A percentile compares a stretch with the other conserved stretches of the same genome.
Conservation (phyloP, 2,329 filamentous ascomycete genomes). For the Epichloe uncinata region DNA sequence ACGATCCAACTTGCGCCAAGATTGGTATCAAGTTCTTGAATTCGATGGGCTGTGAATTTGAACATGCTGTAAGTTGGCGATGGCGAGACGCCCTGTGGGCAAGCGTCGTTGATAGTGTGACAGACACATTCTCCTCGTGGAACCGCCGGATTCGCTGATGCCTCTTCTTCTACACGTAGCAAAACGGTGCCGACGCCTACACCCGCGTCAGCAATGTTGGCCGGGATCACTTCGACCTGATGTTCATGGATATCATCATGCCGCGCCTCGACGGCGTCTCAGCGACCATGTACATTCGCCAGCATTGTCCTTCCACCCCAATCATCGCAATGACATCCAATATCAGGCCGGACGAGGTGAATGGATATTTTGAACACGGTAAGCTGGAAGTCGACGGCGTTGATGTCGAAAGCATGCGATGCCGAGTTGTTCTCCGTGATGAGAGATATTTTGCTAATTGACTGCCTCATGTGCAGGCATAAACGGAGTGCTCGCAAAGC, state of each 20-base stretch:
- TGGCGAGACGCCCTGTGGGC: background rate
- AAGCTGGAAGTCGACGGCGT: slow-evolving; percentile 22
- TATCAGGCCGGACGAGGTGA: slow-evolving; percentile 89
- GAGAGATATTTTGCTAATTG: background rate
- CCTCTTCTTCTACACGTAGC: slow-evolving; percentile 9
- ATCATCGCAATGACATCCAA: slow-evolving; percentile 99
- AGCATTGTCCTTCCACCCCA: slow-evolving; percentile 68
- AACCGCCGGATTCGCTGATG: slow-evolving; percentile 7
- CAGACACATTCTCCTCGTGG: background rate
- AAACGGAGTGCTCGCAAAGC: slow-evolving; percentile 95
- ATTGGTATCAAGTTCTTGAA: slow-evolving; percentile 56
- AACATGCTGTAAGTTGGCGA: slow-evolving; percentile 42
- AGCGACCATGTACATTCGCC: slow-evolving; percentile 82
- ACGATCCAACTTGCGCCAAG: slow-evolving; percentile 52
- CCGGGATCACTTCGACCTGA: slow-evolving; percentile 45
- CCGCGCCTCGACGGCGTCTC: slow-evolving; percentile 90
- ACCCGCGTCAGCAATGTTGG: slow-evolving; percentile 55
- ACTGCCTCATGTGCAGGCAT: slow-evolving; percentile 51
- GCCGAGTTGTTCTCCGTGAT: too few relatives aligned
- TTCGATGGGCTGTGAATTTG: slow-evolving; percentile 52
- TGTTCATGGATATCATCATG: slow-evolving; percentile 96
- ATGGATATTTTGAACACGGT: slow-evolving; percentile 96
- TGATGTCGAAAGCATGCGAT: too few relatives aligned
- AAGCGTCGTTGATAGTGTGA: too few relatives aligned
- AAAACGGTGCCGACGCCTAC: slow-evolving; percentile 81